A percentile compares a stretch with the other conserved stretches of the same genome.
These are phyloP conservation scores for Davidsoniella neocaledoniae DNA, from an alignment of 2,329 filamentous ascomycete genomes.

Conservation along the genomic window DNA sequence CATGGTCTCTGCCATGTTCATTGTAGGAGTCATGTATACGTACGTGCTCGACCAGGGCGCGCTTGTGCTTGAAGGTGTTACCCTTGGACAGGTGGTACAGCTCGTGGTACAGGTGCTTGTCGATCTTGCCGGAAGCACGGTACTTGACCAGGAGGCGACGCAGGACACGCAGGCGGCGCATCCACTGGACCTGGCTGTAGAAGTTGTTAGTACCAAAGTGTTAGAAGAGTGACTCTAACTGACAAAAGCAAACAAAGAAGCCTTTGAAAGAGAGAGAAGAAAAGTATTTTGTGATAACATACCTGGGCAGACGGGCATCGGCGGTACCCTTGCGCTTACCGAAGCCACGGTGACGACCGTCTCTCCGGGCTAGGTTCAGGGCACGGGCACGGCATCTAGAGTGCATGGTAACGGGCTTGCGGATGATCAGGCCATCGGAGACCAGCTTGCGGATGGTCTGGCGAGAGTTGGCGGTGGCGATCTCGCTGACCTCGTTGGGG, in stretches of 20 bases:
- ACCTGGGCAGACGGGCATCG: conserved; percentile 98
- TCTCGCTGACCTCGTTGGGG: conserved; percentile 97
- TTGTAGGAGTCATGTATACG: conserved; percentile 26
- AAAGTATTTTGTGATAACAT: conserved; percentile 26
- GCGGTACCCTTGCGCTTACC: conserved; percentile 99
- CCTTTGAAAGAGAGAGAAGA: not conserved
- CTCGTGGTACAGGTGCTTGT: conserved; percentile 99
- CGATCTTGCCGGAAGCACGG: conserved; percentile 98
- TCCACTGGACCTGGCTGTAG: conserved; percentile 88
- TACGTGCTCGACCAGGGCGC: conserved; percentile 99
- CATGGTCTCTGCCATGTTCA: not conserved
- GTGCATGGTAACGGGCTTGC: conserved; percentile 99
- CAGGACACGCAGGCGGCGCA: conserved; percentile 98
- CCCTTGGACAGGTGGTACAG: conserved; percentile 99
- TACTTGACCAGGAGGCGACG: conserved; percentile 99
- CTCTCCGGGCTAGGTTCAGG: conserved; percentile 83
- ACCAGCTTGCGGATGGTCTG: conserved; percentile 99
- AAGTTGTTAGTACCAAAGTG: conserved; percentile 3
- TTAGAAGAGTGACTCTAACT: not conserved
- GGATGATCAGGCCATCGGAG: conserved; percentile 99
- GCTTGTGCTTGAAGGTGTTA: conserved; percentile 99
- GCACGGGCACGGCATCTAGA: conserved; percentile 91
- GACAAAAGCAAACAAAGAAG: not conserved
- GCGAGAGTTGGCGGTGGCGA: conserved; percentile 99
- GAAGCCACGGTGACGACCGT: conserved; percentile 96